A percentile compares a stretch with the other conserved stretches of the same genome.
These are phyloP conservation scores for Solanum hybrid DNA, from an alignment of 305 asterid species.

Conservation along the genomic window DNA sequence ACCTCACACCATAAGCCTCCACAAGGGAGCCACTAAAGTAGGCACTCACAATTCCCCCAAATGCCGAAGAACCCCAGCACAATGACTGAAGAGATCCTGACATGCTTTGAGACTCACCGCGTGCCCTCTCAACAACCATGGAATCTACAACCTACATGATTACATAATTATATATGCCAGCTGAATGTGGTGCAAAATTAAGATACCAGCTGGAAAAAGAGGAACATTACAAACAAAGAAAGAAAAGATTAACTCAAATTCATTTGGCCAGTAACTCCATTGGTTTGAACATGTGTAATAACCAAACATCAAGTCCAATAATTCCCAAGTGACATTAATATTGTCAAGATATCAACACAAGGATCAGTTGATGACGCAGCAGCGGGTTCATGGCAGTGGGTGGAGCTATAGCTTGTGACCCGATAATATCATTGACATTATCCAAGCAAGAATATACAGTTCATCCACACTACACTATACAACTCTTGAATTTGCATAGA, in stretches of 20 bases:
- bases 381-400: neutral
- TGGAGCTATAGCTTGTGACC: neutral
- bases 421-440: neutral
- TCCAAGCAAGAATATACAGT: neutral
- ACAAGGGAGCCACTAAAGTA: constrained; percentile 94
- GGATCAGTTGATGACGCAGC: neutral
- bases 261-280: neutral
- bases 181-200: neutral
- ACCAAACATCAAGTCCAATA: neutral
- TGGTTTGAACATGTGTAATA: neutral
- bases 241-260: neutral
- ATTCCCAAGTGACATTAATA: neutral
- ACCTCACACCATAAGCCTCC: constrained; percentile 92
- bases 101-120: constrained; percentile 96
- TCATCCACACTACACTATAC: neutral
- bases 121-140: constrained; percentile 97
- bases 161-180: constrained; percentile 16
- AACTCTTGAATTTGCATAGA: neutral
- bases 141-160: constrained; percentile 84
- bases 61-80: constrained; percentile 97
- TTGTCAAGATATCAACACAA: neutral
- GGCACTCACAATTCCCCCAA: constrained; percentile 82
- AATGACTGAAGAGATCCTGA: constrained; percentile 95
- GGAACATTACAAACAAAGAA: neutral
- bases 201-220: constrained; percentile 1